phyloP scores from a whole-genome alignment of 2,329 filamentous ascomycete genomes.

The Didymella pomorum region DNA sequence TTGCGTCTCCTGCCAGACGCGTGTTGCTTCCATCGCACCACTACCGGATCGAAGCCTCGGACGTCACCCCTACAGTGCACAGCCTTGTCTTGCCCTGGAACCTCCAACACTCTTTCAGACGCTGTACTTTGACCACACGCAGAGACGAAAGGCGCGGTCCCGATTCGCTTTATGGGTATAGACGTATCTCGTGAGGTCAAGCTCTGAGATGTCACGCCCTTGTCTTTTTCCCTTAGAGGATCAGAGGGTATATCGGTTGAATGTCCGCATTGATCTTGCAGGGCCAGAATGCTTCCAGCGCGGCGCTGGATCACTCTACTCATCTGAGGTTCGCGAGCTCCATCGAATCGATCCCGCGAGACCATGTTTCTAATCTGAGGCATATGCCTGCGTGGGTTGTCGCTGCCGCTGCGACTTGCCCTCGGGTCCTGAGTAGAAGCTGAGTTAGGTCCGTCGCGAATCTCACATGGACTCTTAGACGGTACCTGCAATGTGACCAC shows the following conservation, averaged over 20 bases:
- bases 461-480: background rate
- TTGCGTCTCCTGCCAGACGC: background rate
- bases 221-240: background rate
- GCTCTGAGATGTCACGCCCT: too few species aligned
- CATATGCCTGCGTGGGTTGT: background rate
- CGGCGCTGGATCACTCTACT: too few species aligned
- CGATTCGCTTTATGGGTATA: background rate
- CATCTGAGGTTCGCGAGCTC: too few species aligned
- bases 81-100: too few species aligned
- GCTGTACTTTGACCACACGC: background rate
- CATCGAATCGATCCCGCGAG: background rate
- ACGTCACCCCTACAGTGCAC: too few species aligned
- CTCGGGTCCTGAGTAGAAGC: background rate
- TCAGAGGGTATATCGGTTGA: background rate
- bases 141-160: background rate
- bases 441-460: background rate
- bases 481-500: background rate
- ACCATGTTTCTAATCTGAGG: background rate
- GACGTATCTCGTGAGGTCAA: too few species aligned
- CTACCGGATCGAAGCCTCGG: background rate
- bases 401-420: background rate
- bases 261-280: background rate
- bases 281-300: too few species aligned
- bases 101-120: too few species aligned
- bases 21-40: background rate